phyloP scores from a whole-genome alignment of 2,329 filamentous ascomycete species.

The Xylaria sp. region DNA sequence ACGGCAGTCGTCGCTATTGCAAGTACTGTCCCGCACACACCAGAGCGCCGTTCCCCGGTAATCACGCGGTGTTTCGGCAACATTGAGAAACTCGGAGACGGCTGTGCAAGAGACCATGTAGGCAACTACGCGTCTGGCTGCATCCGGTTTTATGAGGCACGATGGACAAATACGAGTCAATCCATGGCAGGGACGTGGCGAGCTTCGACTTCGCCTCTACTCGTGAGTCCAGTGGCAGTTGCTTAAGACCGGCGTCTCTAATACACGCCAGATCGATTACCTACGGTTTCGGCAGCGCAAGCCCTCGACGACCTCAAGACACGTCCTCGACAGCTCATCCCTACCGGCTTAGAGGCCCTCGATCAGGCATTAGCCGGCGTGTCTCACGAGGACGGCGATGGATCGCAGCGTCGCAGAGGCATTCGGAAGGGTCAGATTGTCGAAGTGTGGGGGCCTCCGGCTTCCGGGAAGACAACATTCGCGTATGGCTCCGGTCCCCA shows the following conservation, averaged over 20 bases:
- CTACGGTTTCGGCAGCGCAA: slow-evolving; percentile 77
- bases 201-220: slow-evolving; percentile 63
- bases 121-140: background rate
- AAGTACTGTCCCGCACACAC: background rate
- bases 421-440: slow-evolving; percentile 78
- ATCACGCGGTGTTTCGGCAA: too few species aligned
- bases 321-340: slow-evolving; percentile 55
- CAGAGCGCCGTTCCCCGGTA: too few species aligned
- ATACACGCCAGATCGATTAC: slow-evolving; percentile 67
- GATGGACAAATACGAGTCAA: slow-evolving; percentile 62
- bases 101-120: slow-evolving; percentile 20
- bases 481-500: slow-evolving; percentile 58
- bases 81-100: background rate
- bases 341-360: slow-evolving; percentile 61
- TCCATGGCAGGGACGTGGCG: slow-evolving; percentile 65
- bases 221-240: slow-evolving; percentile 48
- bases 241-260: slow-evolving; percentile 14
- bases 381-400: slow-evolving; percentile 18
- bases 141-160: slow-evolving; percentile 5
- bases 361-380: slow-evolving; percentile 54
- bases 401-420: slow-evolving; percentile 53
- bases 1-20: background rate
- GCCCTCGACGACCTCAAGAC: slow-evolving; percentile 66
- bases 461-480: slow-evolving; percentile 82
- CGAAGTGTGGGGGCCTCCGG: slow-evolving; percentile 87